Percentiles rank a stretch among this genome's conserved stretches.
Conservation (phyloP, 1,284 basidiomycete genomes). For the Serendipita sp. region DNA sequence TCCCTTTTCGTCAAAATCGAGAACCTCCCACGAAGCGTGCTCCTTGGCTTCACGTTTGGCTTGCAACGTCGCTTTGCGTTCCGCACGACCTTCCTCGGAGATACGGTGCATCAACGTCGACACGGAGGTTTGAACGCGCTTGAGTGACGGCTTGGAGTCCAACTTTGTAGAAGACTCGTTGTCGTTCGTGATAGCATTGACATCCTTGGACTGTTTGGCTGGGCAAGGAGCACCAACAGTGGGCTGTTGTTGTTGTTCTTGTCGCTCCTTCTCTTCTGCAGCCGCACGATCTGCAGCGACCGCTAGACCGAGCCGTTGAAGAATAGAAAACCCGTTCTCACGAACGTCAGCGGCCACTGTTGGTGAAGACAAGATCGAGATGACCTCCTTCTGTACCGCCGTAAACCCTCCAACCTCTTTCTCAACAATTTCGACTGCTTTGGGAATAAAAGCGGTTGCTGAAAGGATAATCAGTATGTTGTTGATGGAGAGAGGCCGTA, state of each 20-base stretch:
- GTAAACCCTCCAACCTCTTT: not conserved
- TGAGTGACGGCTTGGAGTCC: not conserved
- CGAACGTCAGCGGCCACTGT: not conserved
- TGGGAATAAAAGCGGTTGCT: not conserved
- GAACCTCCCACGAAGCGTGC: conserved; percentile 12
- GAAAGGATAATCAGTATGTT: not conserved
- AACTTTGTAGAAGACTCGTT: not conserved
- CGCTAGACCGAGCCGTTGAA: not conserved
- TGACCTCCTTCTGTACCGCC: conserved; percentile 3
- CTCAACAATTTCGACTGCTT: not conserved
- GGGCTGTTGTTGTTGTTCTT: not conserved
- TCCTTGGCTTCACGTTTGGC: conserved; percentile 11
- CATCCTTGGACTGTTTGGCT: not conserved
- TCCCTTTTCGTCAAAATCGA: not conserved
- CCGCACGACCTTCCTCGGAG: not conserved
- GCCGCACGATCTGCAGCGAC: not conserved
- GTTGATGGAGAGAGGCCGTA: not conserved
- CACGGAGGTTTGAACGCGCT: not conserved
- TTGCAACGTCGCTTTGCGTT: not conserved
- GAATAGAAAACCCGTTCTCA: not conserved
- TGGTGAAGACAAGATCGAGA: not conserved
- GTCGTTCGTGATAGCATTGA: not conserved
- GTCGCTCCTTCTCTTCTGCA: not conserved
- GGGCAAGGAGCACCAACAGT: not conserved
- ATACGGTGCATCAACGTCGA: not conserved